Conservation (phyloP, 345 rosid genomes). For the Citrus reticulata region DNA sequence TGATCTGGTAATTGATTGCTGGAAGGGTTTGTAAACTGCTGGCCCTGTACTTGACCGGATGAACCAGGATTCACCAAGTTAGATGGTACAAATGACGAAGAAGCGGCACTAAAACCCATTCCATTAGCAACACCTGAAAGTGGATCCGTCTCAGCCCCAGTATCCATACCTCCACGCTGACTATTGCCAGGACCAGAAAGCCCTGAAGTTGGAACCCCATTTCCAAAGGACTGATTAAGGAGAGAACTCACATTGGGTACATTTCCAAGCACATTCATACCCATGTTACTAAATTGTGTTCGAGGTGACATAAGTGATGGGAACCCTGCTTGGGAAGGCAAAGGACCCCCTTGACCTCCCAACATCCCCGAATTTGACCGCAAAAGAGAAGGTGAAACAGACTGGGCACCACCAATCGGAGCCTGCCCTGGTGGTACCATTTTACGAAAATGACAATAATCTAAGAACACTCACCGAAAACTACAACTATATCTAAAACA, state of each 20-base stretch:
- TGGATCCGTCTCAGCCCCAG: constrained; percentile 77
- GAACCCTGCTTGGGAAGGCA: constrained; percentile 70
- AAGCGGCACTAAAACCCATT: constrained; percentile 56
- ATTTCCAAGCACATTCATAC: constrained; percentile 77
- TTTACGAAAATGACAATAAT: constrained; percentile 22
- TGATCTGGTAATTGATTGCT: constrained; percentile 73
- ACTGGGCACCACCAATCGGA: constrained; percentile 74
- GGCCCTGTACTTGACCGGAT: constrained; percentile 74
- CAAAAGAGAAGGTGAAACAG: constrained; percentile 63
- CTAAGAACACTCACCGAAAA: constrained; percentile 25
- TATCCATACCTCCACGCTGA: constrained; percentile 56
- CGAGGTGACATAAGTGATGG: constrained; percentile 64
- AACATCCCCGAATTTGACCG: constrained; percentile 66
- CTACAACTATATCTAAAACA: constrained; percentile 34
- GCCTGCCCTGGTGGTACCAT: constrained; percentile 90
- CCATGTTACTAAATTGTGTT: constrained; percentile 67
- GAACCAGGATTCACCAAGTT: constrained; percentile 62
- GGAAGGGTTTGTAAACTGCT: constrained; percentile 58
- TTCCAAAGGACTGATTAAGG: constrained; percentile 83
- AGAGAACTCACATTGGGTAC: constrained; percentile 72
- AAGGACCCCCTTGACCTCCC: constrained; percentile 72
- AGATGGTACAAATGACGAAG: constrained; percentile 55
- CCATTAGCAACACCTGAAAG: constrained; percentile 64
- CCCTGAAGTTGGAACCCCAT: constrained; percentile 55
- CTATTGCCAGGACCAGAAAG: constrained; percentile 48